phyloP scores from a whole-genome alignment of 352 stramenopile species.

The Globisporangium uncinulatum region DNA sequence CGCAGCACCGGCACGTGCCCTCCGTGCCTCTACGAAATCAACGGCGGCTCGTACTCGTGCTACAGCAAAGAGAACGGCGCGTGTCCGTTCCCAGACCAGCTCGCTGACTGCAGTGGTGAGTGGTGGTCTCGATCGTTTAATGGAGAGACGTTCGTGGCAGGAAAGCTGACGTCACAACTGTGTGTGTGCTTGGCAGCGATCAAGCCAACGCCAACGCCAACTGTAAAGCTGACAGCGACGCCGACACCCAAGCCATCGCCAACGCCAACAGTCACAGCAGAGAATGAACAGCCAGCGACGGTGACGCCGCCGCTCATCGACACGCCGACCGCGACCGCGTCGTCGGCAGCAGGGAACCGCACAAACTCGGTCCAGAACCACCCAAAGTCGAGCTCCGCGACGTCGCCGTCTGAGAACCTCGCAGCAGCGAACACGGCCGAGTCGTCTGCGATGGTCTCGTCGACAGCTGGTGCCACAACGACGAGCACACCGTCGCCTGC shows the following conservation, averaged over 20 bases:
- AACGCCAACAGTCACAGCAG: not conserved
- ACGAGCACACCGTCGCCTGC: no score
- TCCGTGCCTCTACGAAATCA: slow-evolving; percentile 61
- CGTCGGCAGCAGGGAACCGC: not conserved
- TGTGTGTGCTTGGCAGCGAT: slow-evolving; percentile 4
- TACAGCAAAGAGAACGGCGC: slow-evolving; percentile 39
- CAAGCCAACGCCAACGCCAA: not conserved
- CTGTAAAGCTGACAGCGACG: not conserved
- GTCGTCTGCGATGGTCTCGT: not conserved
- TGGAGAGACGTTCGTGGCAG: not conserved
- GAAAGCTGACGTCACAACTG: not conserved
- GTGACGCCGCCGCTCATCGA: slow-evolving; percentile 13
- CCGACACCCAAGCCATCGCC: not conserved
- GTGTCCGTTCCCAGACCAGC: slow-evolving; percentile 33
- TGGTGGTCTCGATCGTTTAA: not conserved
- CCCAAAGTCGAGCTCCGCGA: not conserved
- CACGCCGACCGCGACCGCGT: not conserved
- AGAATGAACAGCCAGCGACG: slow-evolving; percentile 3
- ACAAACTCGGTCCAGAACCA: slow-evolving; percentile 9
- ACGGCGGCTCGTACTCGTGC: slow-evolving; percentile 53
- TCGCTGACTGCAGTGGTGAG: slow-evolving; percentile 20
- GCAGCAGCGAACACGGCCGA: not conserved
- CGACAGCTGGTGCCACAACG: not conserved
- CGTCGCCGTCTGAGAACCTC: not conserved
- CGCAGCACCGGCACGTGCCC: slow-evolving; percentile 36